Evolutionary conservation across 2,329 filamentous ascomycete species (phyloP).

Genomic region (Didymella arachidicola): DNA sequence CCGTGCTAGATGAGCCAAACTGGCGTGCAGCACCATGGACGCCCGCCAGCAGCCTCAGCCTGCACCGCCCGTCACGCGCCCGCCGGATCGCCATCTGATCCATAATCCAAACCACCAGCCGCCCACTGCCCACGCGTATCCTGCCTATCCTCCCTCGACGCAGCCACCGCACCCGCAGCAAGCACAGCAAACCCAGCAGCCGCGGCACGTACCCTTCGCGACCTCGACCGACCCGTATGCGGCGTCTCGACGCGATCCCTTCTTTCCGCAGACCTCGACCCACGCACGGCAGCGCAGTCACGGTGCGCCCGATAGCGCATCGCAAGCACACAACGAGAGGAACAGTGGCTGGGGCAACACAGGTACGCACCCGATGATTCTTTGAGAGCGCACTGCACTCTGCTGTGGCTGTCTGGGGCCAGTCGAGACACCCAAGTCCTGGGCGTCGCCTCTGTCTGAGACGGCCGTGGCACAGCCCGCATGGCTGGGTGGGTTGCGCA

Average conservation of each 20-base stretch:
- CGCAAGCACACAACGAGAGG: constrained; percentile 42
- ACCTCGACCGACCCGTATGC: constrained; percentile 55
- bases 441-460: constrained; percentile 18
- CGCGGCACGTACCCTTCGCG: constrained; percentile 55
- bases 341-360: constrained; percentile 45
- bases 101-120: constrained; percentile 65
- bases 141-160: constrained; percentile 48
- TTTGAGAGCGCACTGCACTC: constrained; percentile 11
- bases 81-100: constrained; percentile 54
- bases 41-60: constrained; percentile 46
- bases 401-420: constrained; percentile 23
- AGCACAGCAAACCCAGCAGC: constrained; percentile 25
- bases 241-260: constrained; percentile 57
- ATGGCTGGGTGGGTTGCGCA: constrained; percentile 11
- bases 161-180: constrained; percentile 37
- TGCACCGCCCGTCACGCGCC: constrained; percentile 50
- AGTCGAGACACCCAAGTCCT: constrained; percentile 5
- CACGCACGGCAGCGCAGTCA: constrained; percentile 53
- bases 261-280: constrained; percentile 50
- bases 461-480: constrained; percentile 27
- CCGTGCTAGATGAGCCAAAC: constrained; percentile 25
- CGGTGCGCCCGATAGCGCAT: constrained; percentile 42
- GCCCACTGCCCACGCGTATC: constrained; percentile 34
- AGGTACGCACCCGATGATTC: constrained; percentile 44
- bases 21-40: constrained; percentile 43